Evolutionary conservation across 2,329 filamentous ascomycete genomes (phyloP), one percentile per base, ranked within the genome.

Genomic region (Penicillium janthinellum): DNA sequence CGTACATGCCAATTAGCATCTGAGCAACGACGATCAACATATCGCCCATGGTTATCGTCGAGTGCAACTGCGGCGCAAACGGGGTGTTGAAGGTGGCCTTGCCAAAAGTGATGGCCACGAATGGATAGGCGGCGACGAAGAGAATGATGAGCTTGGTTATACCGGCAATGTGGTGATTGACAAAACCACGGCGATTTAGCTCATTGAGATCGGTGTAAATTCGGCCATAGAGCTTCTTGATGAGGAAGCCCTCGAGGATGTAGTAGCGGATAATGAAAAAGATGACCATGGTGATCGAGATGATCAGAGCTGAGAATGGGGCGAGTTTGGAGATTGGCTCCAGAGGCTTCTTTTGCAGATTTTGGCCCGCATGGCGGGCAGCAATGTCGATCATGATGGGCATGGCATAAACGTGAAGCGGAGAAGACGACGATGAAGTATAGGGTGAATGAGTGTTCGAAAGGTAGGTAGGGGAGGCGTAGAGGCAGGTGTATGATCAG

Each of bases 111-210:
- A 81, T 70, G 28, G 67, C 62, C 45, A 80, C 66, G 48, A 81
- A 79, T 0, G 79, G 79, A 63, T 81, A 80, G 1, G 72, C 74
- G 0, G 75, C 77, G 0, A 75, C 25, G 12, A 78, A 56, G 8
- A 81, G 57, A 41, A 81, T 76, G 17, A 77, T 1, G 1, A 80
- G 59, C 54, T 81, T 82, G 5, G 76, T 78, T 1, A 60, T 54
- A 0, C 76, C 78, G 1, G 79, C 78, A 20, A 82, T 75, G 49
- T 81, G 79, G 57, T 82, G 79, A 51, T 82, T 81, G 38, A 81
- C 70, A 59, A 82, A 81, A 0, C 78, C 77, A 8, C 77, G 71
- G 4, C 74, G 69, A 20, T 75, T 73, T 0, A 66, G 58, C 14
- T 78, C 76, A 52, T 70, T 70, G 57, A 81, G 71, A 5, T 65